Conservation (phyloP, 2,329 filamentous ascomycete species). For the Amauroascus niger region DNA sequence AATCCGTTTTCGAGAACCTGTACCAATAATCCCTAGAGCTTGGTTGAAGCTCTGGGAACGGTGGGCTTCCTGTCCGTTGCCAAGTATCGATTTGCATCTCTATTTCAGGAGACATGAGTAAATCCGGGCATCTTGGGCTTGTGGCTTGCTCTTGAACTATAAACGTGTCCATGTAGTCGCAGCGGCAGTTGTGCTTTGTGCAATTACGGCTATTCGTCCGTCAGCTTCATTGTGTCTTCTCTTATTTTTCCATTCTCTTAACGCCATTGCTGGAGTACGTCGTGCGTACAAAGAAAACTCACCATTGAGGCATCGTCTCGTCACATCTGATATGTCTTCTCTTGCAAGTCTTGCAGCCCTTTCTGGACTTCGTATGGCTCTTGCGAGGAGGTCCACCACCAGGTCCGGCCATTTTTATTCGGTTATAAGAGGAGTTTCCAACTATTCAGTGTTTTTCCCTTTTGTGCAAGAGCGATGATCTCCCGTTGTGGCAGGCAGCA, state of each 20-base stretch:
- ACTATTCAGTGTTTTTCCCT: neutral
- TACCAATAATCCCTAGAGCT: conserved; percentile 65
- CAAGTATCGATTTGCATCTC: conserved; percentile 72
- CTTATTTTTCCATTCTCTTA: neutral
- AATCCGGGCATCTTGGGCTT: conserved; percentile 47
- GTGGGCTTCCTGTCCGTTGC: conserved; percentile 74
- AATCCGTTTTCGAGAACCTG: conserved; percentile 63
- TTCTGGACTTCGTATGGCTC: conserved; percentile 97
- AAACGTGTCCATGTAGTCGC: conserved; percentile 89
- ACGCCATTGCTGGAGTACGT: neutral
- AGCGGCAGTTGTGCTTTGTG: conserved; percentile 96
- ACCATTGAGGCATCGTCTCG: conserved; percentile 97
- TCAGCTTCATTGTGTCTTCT: conserved; percentile 15
- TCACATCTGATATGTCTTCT: conserved; percentile 95
- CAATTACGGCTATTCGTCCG: conserved; percentile 69
- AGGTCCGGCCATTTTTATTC: conserved; percentile 66
- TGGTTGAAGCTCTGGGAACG: conserved; percentile 70
- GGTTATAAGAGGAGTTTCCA: neutral
- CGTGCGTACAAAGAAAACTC: conserved; percentile 30
- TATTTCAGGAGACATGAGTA: conserved; percentile 80
- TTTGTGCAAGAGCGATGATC: neutral
- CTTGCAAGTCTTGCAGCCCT: conserved; percentile 97
- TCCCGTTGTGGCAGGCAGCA: neutral
- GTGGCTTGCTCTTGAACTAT: conserved; percentile 42
- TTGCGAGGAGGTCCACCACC: conserved; percentile 82